Conservation (phyloP, 2,329 filamentous ascomycete species). For the Zarea fungicola region DNA sequence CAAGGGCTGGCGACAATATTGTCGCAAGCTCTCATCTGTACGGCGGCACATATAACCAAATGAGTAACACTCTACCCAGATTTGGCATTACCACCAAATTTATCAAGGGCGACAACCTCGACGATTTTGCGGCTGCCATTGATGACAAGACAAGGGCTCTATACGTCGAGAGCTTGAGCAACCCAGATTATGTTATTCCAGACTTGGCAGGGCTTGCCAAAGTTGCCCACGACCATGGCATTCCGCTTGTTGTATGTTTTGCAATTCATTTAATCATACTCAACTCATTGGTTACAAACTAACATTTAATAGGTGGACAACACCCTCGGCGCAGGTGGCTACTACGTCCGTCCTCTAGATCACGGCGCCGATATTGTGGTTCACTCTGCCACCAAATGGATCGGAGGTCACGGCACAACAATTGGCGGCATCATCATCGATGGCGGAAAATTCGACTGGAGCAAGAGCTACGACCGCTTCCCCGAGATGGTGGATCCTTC, state of each 20-base stretch:
- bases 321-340: conserved; percentile 91
- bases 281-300: no score
- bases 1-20: conserved; percentile 86
- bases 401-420: conserved; percentile 90
- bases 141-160: conserved; percentile 92
- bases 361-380: conserved; percentile 92
- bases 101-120: conserved; percentile 70
- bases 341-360: conserved; percentile 79
- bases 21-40: conserved; percentile 87
- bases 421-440: conserved; percentile 84
- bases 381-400: conserved; percentile 95
- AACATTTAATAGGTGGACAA: no score
- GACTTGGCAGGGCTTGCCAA: conserved; percentile 84
- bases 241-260: conserved; percentile 63
- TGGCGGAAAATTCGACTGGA: conserved; percentile 92
- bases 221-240: conserved; percentile 64
- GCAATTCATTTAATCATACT: no score
- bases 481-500: conserved; percentile 88
- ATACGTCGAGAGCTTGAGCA: conserved; percentile 88
- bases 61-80: conserved; percentile 83
- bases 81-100: conserved; percentile 87
- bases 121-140: conserved; percentile 75
- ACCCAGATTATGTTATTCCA: conserved; percentile 88
- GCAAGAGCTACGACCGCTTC: conserved; percentile 74
- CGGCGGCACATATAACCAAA: conserved; percentile 94